These are phyloP conservation scores for Aspergillus sparsus DNA, from an alignment of 495 filamentous ascomycete genomes.

Conservation along the genomic window DNA sequence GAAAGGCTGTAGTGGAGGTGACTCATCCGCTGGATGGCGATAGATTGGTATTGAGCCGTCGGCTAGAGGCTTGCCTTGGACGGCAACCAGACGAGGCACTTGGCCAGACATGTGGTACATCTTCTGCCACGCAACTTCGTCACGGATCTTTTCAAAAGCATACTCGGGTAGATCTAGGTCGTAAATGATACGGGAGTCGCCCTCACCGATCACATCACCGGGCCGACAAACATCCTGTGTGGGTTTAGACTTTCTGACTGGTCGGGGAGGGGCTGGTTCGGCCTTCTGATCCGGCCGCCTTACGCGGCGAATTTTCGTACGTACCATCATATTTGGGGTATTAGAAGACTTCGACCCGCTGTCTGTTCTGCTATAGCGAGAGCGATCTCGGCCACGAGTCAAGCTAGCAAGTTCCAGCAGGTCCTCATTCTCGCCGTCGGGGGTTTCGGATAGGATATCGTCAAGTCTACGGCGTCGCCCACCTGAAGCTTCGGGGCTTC, in stretches of 20 bases:
- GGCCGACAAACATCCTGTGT: constrained; percentile 24
- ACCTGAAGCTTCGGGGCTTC: constrained; percentile 1
- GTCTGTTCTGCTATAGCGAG: no score
- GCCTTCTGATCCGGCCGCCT: constrained; percentile 33
- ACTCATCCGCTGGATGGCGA: constrained; percentile 90
- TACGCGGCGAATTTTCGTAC: constrained; percentile 35
- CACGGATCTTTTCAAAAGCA: constrained; percentile 68
- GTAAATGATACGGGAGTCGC: constrained; percentile 75
- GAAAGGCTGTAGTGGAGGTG: constrained; percentile 74
- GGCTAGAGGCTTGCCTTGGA: constrained; percentile 69
- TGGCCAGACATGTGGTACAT: constrained; percentile 93
- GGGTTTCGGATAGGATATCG: constrained; percentile 23
- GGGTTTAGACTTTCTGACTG: constrained; percentile 17
- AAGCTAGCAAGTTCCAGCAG: constrained; percentile 27
- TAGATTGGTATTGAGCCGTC: constrained; percentile 89
- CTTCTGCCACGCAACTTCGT: constrained; percentile 83
- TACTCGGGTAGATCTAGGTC: constrained; percentile 60
- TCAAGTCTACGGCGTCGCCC: constrained; percentile 15
- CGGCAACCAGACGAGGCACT: constrained; percentile 90
- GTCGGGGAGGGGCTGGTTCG: constrained; percentile 21
- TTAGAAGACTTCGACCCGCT: background rate
- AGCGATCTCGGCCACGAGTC: constrained; percentile 15
- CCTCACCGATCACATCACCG: constrained; percentile 62
- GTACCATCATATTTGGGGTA: constrained; percentile 28
- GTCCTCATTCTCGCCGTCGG: constrained; percentile 26